Conservation (phyloP, 257 asterid genomes). For the Nicotiana sylvestris region DNA sequence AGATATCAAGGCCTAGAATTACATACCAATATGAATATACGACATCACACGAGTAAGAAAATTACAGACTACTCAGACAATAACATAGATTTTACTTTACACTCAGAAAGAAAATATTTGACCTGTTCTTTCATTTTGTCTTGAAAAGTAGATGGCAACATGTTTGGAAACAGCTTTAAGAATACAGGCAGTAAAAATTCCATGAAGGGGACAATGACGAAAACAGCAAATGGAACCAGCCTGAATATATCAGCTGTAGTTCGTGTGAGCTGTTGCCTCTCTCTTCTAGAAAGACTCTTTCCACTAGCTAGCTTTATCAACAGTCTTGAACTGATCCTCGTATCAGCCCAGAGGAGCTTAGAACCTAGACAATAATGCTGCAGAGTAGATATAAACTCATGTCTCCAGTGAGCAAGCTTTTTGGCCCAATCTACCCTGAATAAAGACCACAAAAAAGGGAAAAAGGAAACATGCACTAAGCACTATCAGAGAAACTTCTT, state of each 20-base stretch:
- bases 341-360: slow-evolving; percentile 92
- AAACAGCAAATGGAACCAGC: slow-evolving; percentile 89
- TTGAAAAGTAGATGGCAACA: slow-evolving; percentile 92
- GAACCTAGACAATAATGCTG: slow-evolving; percentile 89
- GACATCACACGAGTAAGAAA: not conserved
- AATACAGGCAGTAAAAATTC: slow-evolving; percentile 81
- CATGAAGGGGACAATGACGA: slow-evolving; percentile 84
- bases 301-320: slow-evolving; percentile 80
- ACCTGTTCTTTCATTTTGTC: slow-evolving; percentile 98
- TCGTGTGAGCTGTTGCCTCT: slow-evolving; percentile 85
- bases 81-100: slow-evolving; percentile 10
- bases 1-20: not conserved
- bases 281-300: slow-evolving; percentile 81
- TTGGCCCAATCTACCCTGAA: slow-evolving; percentile 86
- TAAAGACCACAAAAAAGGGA: not conserved
- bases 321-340: slow-evolving; percentile 81
- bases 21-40: not conserved
- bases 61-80: not conserved
- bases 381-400: slow-evolving; percentile 72
- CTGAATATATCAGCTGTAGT: slow-evolving; percentile 95
- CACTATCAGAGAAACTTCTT: slow-evolving; percentile 5
- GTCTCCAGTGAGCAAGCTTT: slow-evolving; percentile 72
- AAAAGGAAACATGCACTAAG: not conserved
- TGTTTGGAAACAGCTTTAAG: slow-evolving; percentile 83
- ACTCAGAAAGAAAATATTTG: slow-evolving; percentile 14